phyloP scores from a whole-genome alignment of 1,139 yeast species.

The Geotrichum histeridarum region DNA sequence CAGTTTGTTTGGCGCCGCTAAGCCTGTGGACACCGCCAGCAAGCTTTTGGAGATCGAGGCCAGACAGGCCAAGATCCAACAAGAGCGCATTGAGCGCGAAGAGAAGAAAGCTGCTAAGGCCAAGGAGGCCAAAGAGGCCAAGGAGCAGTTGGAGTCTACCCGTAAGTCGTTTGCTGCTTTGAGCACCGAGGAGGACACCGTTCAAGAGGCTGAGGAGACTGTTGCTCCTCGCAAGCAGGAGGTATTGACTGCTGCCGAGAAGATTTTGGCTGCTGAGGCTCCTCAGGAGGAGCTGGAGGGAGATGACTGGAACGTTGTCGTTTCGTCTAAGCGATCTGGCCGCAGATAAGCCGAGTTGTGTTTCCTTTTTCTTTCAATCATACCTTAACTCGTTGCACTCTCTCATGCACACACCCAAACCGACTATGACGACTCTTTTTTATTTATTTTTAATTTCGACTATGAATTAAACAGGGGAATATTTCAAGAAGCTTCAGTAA shows the following conservation, averaged over 20 bases:
- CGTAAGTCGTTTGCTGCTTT: conserved; percentile 53
- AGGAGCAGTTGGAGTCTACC: conserved; percentile 19
- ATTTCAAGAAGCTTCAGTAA: too few species aligned
- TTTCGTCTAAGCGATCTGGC: conserved; percentile 36
- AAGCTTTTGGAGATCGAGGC: conserved; percentile 32
- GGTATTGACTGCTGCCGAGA: conserved; percentile 40
- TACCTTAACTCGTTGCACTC: too few species aligned
- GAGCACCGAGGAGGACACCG: conserved; percentile 62
- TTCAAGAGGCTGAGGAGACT: conserved; percentile 38
- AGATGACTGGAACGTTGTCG: conserved; percentile 65
- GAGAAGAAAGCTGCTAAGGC: conserved; percentile 23
- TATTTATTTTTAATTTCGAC: background rate
- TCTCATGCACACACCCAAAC: too few species aligned
- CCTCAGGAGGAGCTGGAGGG: conserved; percentile 43
- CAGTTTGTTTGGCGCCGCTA: conserved; percentile 37
- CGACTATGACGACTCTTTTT: background rate
- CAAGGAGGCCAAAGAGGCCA: conserved; percentile 21
- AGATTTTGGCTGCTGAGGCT: conserved; percentile 37
- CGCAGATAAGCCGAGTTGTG: conserved; percentile 9
- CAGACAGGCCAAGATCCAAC: conserved; percentile 29
- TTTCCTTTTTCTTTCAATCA: too few species aligned
- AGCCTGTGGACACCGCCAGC: conserved; percentile 39
- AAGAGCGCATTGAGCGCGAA: conserved; percentile 28
- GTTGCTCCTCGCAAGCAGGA: conserved; percentile 25
- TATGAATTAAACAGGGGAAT: background rate